Evolutionary conservation across 352 stramenopile species (phyloP).

Genomic region (Phytophthora podocarpi): DNA sequence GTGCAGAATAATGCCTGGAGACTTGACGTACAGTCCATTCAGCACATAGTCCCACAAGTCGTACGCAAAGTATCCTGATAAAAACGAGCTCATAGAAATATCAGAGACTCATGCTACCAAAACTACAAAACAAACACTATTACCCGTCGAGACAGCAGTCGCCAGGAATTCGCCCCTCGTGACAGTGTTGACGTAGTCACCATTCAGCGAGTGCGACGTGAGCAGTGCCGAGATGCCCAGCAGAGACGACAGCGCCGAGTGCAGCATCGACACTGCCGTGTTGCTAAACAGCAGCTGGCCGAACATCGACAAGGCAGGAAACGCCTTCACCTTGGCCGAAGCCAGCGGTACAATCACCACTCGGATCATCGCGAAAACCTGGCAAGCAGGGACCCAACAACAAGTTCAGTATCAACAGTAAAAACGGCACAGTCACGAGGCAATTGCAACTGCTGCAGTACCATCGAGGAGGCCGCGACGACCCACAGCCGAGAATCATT

Average conservation of each 20-base stretch:
- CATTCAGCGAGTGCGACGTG: constrained; percentile 55
- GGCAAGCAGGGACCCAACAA: not conserved
- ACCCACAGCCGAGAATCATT: constrained; percentile 66
- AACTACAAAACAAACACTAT: not conserved
- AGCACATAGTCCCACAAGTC: constrained; percentile 83
- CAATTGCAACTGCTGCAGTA: constrained; percentile 16
- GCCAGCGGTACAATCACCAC: constrained; percentile 46
- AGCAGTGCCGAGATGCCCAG: constrained; percentile 56
- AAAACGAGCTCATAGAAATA: constrained; percentile 8
- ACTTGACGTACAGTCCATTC: constrained; percentile 74
- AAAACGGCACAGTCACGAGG: not conserved
- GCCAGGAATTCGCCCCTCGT: constrained; percentile 51
- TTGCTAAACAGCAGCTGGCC: constrained; percentile 71
- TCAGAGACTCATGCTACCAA: not conserved
- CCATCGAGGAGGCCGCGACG: constrained; percentile 64
- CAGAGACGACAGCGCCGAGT: constrained; percentile 65
- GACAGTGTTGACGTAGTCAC: constrained; percentile 46
- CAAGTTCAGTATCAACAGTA: not conserved
- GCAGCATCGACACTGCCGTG: constrained; percentile 75
- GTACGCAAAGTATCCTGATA: constrained; percentile 76
- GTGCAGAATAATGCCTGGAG: constrained; percentile 69
- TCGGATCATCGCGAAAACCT: constrained; percentile 59
- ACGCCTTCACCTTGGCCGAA: constrained; percentile 49
- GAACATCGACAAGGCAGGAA: constrained; percentile 45
- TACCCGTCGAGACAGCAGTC: constrained; percentile 71